Evolutionary conservation across 257 asterid species (phyloP).

Genomic region (Penstemon barbatus): DNA sequence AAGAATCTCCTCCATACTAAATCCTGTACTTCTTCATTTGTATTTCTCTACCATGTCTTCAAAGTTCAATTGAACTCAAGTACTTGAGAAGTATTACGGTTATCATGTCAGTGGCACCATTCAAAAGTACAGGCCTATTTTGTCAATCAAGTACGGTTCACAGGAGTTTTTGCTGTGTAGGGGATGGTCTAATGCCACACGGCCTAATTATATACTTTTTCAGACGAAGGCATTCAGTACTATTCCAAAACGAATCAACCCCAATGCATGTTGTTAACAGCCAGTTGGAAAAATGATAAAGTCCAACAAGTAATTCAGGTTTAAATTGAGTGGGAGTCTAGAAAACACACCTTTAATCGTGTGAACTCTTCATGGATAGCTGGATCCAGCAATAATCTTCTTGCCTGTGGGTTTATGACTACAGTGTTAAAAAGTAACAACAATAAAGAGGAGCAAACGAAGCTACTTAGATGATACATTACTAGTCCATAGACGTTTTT

Average conservation of each 20-base stretch:
- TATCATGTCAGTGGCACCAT: constrained; percentile 5
- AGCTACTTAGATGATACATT: constrained; percentile 7
- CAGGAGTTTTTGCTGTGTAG: neutral
- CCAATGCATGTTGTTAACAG: constrained; percentile 14
- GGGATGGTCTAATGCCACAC: neutral
- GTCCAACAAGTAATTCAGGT: constrained; percentile 19
- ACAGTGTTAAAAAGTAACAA: constrained; percentile 1
- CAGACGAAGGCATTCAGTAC: neutral
- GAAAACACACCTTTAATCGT: constrained; percentile 70
- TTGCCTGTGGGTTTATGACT: constrained; percentile 55
- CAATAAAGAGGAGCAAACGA: constrained; percentile 1
- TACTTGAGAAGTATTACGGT: neutral
- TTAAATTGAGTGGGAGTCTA: constrained; percentile 7
- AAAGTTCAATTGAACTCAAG: neutral
- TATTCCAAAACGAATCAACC: neutral
- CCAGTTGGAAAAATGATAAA: neutral
- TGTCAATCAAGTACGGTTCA: neutral
- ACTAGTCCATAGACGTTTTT: neutral
- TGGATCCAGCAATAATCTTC: constrained; percentile 86
- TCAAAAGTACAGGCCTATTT: constrained; percentile 1
- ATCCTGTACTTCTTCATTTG: neutral
- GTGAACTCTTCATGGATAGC: constrained; percentile 97
- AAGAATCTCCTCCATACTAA: neutral
- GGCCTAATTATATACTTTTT: neutral
- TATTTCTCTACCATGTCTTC: neutral